Evolutionary conservation across 345 rosid genomes (phyloP).

Genomic region (Cochlearia excelsa): DNA sequence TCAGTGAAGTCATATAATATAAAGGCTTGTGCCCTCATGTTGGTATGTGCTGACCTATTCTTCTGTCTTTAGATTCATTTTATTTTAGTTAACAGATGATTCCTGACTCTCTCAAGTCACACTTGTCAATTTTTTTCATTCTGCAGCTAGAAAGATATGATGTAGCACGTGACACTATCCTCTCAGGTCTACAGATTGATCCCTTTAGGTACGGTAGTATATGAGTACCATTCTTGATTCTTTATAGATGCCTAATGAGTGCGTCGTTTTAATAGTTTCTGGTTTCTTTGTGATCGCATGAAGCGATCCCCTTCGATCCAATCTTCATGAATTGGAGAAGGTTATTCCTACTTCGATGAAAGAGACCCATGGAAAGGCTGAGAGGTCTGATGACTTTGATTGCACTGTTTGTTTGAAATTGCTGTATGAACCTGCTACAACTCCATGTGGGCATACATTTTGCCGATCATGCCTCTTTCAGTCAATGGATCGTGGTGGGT

Average conservation of each 20-base stretch:
- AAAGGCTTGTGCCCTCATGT: slow-evolving; percentile 67
- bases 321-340: slow-evolving; percentile 63
- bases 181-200: slow-evolving; percentile 87
- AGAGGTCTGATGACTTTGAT: slow-evolving; percentile 79
- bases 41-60: slow-evolving; percentile 48
- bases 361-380: slow-evolving; percentile 48
- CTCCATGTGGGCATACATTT: slow-evolving; percentile 97
- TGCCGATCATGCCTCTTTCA: slow-evolving; percentile 88
- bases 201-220: slow-evolving; percentile 63
- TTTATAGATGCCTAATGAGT: slow-evolving; percentile 14
- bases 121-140: neutral
- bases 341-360: slow-evolving; percentile 33
- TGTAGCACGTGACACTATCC: slow-evolving; percentile 61
- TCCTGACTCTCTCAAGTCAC: slow-evolving; percentile 11
- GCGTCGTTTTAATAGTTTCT: slow-evolving; percentile 23
- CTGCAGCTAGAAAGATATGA: slow-evolving; percentile 89
- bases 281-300: slow-evolving; percentile 45
- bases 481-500: slow-evolving; percentile 87
- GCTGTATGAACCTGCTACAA: slow-evolving; percentile 80
- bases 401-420: slow-evolving; percentile 91
- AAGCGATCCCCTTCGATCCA: slow-evolving; percentile 73
- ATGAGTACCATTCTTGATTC: slow-evolving; percentile 8
- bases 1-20: slow-evolving; percentile 53
- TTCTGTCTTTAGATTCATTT: neutral
- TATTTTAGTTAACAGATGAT: slow-evolving; percentile 3